phyloP scores from a whole-genome alignment of 2,329 filamentous ascomycete genomes.

The Nemania bipapillata region DNA sequence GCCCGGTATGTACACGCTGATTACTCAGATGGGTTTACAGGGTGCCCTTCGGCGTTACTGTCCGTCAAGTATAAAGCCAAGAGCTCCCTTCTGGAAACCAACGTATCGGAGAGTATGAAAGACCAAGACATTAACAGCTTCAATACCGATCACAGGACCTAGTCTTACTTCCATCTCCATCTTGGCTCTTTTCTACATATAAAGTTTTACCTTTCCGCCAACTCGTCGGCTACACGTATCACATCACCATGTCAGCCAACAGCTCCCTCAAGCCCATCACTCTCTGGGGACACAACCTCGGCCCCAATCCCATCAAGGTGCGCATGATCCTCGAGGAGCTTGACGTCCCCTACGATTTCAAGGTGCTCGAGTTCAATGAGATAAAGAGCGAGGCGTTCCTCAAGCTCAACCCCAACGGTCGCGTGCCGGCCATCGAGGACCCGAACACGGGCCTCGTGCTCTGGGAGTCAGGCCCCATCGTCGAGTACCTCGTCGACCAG shows the following conservation, averaged over 20 bases:
- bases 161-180: neutral
- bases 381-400: slow-evolving; percentile 35
- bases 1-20: neutral
- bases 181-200: neutral
- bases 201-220: neutral
- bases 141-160: neutral
- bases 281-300: slow-evolving; percentile 43
- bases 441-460: slow-evolving; percentile 38
- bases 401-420: slow-evolving; percentile 40
- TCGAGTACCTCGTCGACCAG: slow-evolving; percentile 42
- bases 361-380: slow-evolving; percentile 22
- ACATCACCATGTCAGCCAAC: slow-evolving; percentile 31
- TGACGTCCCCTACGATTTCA: slow-evolving; percentile 46
- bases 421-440: slow-evolving; percentile 41
- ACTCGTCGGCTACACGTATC: neutral
- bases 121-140: neutral
- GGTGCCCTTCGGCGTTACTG: neutral
- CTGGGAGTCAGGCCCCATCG: slow-evolving; percentile 43
- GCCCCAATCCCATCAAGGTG: slow-evolving; percentile 51
- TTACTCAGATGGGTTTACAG: neutral
- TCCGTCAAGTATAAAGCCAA: slow-evolving; percentile 19
- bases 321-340: slow-evolving; percentile 50
- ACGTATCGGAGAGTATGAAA: neutral
- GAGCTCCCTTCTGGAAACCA: neutral
- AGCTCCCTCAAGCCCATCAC: slow-evolving; percentile 49